Evolutionary conservation across 768 basidiomycete genomes (phyloP).

Genomic region (Hysterangium stoloniferum): DNA sequence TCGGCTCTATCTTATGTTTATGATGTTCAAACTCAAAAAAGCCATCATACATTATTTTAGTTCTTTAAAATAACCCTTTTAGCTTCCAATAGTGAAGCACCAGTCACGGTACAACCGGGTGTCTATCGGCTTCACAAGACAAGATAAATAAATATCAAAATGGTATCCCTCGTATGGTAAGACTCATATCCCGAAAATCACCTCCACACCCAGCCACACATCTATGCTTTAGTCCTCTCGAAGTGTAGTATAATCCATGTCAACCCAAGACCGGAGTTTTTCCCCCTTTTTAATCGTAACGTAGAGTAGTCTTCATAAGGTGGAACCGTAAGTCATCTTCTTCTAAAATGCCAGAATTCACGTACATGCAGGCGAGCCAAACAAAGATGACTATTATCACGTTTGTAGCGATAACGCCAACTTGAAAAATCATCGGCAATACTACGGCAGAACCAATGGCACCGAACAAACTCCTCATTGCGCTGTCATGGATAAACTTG

Average conservation of each 20-base stretch:
- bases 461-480: slow-evolving; percentile 38
- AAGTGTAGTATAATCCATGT: slow-evolving; percentile 37
- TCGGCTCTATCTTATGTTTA: too few species aligned
- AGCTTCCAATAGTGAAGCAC: too few species aligned
- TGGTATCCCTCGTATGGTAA: too few species aligned
- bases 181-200: too few species aligned
- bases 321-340: neutral
- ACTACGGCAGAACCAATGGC: slow-evolving; percentile 37
- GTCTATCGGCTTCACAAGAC: too few species aligned
- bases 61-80: too few species aligned
- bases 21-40: too few species aligned
- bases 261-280: slow-evolving; percentile 46
- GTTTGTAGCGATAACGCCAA: slow-evolving; percentile 47
- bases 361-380: slow-evolving; percentile 48
- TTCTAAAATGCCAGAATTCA: slow-evolving; percentile 2
- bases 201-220: too few species aligned
- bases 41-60: too few species aligned
- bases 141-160: too few species aligned
- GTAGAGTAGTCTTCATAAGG: slow-evolving; percentile 37
- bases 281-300: slow-evolving; percentile 49
- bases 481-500: slow-evolving; percentile 25
- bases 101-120: too few species aligned
- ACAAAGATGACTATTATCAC: slow-evolving; percentile 36
- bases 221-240: neutral
- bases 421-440: slow-evolving; percentile 43